Evolutionary conservation across 2,329 filamentous ascomycete species (phyloP).

Genomic region (Botrytis squamosa): DNA sequence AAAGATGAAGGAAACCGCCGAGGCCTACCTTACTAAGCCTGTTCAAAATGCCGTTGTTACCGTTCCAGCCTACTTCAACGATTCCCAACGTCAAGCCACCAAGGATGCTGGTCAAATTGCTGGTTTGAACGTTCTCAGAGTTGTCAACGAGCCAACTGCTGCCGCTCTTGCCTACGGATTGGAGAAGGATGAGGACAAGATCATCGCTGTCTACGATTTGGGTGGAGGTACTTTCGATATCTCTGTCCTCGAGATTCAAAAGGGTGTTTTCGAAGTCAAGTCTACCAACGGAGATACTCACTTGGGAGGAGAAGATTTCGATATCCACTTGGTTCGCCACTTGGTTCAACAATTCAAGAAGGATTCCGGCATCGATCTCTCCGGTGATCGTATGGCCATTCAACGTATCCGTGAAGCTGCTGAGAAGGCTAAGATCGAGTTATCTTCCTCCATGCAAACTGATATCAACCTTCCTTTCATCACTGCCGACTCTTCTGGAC

Average conservation of each 20-base stretch:
- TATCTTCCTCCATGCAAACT: slow-evolving; percentile 91
- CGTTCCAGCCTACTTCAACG: slow-evolving; percentile 97
- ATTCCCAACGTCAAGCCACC: slow-evolving; percentile 95
- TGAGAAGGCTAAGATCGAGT: slow-evolving; percentile 99
- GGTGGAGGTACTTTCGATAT: slow-evolving; percentile 99
- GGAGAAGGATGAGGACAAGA: slow-evolving; percentile 86
- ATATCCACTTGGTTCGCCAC: slow-evolving; percentile 91
- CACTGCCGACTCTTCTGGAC: slow-evolving; percentile 90
- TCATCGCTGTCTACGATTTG: slow-evolving; percentile 95
- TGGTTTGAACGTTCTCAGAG: slow-evolving; percentile 93
- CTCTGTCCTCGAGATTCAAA: slow-evolving; percentile 94
- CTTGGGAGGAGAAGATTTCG: slow-evolving; percentile 97
- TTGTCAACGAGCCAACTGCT: slow-evolving; percentile 96
- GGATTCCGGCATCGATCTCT: slow-evolving; percentile 87
- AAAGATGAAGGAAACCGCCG: slow-evolving; percentile 99
- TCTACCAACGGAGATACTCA: slow-evolving; percentile 99
- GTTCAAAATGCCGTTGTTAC: slow-evolving; percentile 97
- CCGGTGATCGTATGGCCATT: slow-evolving; percentile 93
- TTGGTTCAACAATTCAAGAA: slow-evolving; percentile 96
- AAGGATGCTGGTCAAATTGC: slow-evolving; percentile 97
- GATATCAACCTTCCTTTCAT: slow-evolving; percentile 99
- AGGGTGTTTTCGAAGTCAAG: slow-evolving; percentile 98
- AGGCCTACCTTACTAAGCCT: slow-evolving; percentile 85
- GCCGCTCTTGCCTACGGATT: slow-evolving; percentile 94
- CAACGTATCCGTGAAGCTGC: slow-evolving; percentile 98